These are phyloP conservation scores for Gnaphalium uliginosum DNA, from an alignment of 129 eudicot species.

Conservation along the genomic window DNA sequence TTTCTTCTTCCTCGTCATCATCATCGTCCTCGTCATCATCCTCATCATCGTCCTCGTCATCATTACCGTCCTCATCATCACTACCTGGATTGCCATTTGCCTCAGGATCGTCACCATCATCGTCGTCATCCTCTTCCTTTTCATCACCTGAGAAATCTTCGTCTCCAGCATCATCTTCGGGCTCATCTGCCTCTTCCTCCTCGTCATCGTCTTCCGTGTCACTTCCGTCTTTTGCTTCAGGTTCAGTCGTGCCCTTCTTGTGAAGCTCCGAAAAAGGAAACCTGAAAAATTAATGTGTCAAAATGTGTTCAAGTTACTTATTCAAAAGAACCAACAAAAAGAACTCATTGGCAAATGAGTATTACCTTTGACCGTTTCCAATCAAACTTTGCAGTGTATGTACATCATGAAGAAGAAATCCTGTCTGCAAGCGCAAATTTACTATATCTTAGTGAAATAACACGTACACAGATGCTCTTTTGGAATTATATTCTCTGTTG, in stretches of 20 bases:
- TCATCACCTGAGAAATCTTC: slow-evolving; percentile 90
- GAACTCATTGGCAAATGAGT: neutral
- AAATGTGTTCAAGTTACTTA: neutral
- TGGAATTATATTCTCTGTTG: neutral
- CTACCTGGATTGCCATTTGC: slow-evolving; percentile 77
- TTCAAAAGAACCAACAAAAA: neutral
- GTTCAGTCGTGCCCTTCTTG: slow-evolving; percentile 40
- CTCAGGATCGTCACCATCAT: slow-evolving; percentile 55
- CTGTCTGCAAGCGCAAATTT: slow-evolving; percentile 43
- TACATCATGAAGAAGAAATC: slow-evolving; percentile 50
- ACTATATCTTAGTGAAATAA: neutral
- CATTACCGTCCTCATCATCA: slow-evolving; percentile 65
- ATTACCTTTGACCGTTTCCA: slow-evolving; percentile 47
- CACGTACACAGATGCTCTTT: neutral
- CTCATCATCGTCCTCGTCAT: slow-evolving; percentile 49
- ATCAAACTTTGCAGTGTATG: slow-evolving; percentile 29
- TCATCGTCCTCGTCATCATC: slow-evolving; percentile 29
- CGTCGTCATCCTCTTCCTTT: slow-evolving; percentile 56
- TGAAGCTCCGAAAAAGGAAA: slow-evolving; percentile 67
- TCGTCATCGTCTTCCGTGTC: slow-evolving; percentile 82
- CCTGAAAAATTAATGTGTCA: slow-evolving; percentile 34
- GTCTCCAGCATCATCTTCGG: slow-evolving; percentile 77
- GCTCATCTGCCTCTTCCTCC: slow-evolving; percentile 57
- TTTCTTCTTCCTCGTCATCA: slow-evolving; percentile 40
- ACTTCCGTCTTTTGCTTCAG: slow-evolving; percentile 74